Conservation (phyloP, 352 stramenopile genomes). For the Blastocystis sp. region DNA sequence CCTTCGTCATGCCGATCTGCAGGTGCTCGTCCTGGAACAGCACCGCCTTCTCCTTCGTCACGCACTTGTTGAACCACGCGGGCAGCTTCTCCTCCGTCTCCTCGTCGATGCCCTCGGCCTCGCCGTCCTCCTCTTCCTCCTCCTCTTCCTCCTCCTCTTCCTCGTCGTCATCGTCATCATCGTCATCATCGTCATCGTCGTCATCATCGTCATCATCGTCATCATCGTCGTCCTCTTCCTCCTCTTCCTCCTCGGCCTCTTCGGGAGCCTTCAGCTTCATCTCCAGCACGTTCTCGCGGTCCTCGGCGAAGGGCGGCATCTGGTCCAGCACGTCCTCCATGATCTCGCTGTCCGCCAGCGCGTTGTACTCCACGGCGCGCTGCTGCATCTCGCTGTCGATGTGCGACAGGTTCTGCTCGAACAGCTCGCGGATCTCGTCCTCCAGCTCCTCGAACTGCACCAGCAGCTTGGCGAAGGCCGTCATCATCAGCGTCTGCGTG, state of each 20-base stretch:
- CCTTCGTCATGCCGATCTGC: conserved; percentile 89
- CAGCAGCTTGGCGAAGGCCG: conserved; percentile 91
- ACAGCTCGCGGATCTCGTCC: conserved; percentile 76
- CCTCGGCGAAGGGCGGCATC: conserved; percentile 93
- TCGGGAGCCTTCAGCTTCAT: conserved; percentile 77
- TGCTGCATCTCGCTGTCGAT: conserved; percentile 96
- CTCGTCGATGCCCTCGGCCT: conserved; percentile 66
- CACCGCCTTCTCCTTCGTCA: conserved; percentile 85
- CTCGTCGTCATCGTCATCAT: conserved; percentile 72
- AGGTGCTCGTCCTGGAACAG: conserved; percentile 86
- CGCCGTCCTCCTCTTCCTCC: conserved; percentile 70
- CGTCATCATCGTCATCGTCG: conserved; percentile 62
- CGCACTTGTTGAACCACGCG: conserved; percentile 80
- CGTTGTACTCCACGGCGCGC: conserved; percentile 89
- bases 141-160: conserved; percentile 71
- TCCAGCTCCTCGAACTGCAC: conserved; percentile 80
- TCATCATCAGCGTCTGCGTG: conserved; percentile 88
- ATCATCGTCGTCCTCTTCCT: conserved; percentile 72
- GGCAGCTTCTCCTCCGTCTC: conserved; percentile 69
- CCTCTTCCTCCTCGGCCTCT: conserved; percentile 75
- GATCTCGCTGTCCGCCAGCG: conserved; percentile 79
- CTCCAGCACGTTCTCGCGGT: conserved; percentile 81
- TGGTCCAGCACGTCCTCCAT: conserved; percentile 89
- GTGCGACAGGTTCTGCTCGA: conserved; percentile 86
- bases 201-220: conserved; percentile 44